Evolutionary conservation across 768 basidiomycete genomes (phyloP).

Genomic region (Lactifluus hygrophoroides): DNA sequence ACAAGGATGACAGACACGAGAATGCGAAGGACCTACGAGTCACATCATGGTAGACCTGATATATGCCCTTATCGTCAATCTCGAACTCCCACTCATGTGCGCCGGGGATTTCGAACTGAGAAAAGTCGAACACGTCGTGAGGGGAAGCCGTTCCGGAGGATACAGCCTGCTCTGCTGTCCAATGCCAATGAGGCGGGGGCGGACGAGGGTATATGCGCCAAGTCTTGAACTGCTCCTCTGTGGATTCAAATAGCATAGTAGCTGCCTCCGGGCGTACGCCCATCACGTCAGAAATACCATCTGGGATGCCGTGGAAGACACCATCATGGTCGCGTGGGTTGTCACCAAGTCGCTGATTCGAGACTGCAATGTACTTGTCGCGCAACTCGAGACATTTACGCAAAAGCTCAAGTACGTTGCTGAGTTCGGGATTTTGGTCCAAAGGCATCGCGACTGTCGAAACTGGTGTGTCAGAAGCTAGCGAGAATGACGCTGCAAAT

Average conservation of each 20-base stretch:
- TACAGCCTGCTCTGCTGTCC: conserved; percentile 46
- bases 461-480: conserved; percentile 9
- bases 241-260: conserved; percentile 25
- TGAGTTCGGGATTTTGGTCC: conserved; percentile 24
- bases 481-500: conserved; percentile 16
- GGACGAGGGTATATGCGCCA: conserved; percentile 93
- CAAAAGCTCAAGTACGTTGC: conserved; percentile 55
- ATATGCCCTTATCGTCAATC: conserved; percentile 86
- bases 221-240: conserved; percentile 34
- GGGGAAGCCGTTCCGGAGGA: conserved; percentile 29
- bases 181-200: conserved; percentile 96
- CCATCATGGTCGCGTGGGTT: conserved; percentile 91
- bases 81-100: conserved; percentile 48
- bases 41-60: conserved; percentile 60
- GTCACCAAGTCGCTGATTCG: conserved; percentile 88
- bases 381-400: conserved; percentile 82
- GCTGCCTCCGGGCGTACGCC: conserved; percentile 56
- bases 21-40: conserved; percentile 26
- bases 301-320: conserved; percentile 57
- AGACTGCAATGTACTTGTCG: conserved; percentile 89
- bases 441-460: neutral
- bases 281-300: conserved; percentile 51
- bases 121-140: conserved; percentile 54
- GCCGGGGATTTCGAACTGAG: conserved; percentile 67
- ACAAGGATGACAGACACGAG: neutral